Base-by-base conservation (phyloP, 1,284 basidiomycete genomes). In the Tylopilus orsonianus region DNA sequence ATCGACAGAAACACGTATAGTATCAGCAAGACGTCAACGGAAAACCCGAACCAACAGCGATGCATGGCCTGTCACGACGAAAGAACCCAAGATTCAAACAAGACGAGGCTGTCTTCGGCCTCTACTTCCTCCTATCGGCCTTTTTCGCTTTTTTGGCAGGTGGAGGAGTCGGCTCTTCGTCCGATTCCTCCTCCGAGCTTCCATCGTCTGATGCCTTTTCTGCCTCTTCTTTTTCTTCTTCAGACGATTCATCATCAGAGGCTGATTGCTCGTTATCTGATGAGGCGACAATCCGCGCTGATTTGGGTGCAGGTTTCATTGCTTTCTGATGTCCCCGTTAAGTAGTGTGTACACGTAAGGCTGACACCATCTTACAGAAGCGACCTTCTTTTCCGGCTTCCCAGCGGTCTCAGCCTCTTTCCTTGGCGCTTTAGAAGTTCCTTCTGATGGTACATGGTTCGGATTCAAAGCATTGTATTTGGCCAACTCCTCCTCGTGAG, bases 401-500 rank as follows among this genome's bases (percentile, higher is more conserved):
- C 40, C 33, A 24, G 12, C 41, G n/a, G 50, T n/a, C 27, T 56
- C 53, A 14, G 18, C 45, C 26, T 49, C 55, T 49, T 66, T 59
- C 37, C 26, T 62, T 18, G 40, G 13, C 38, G 41, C 52, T 49
- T 67, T 64, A 6, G 71, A 54, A 5, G 60, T 46, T 16, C 59
- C 57, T 29, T 51, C 73, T 33, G 66, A 71, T 29, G 70, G 73
- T 26, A 72, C 68, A 44, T 72, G 72, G 47, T 75, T 74, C 35
- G 68, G 70, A 32, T 76, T 69, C 54, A 71, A 71, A 32, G 73
- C 77, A 43, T 77, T 78, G 55, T 82, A 82, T 13, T 73, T 77
- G 30, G 70, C 71, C 59, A 80, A 73, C 40, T 78, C 75, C 33
- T 70, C 67, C 8, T 71, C 71, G 46, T 81, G 81, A 22, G 68